phyloP scores from a whole-genome alignment of 208 protist genomes.

The Crithidia fasciculata region DNA sequence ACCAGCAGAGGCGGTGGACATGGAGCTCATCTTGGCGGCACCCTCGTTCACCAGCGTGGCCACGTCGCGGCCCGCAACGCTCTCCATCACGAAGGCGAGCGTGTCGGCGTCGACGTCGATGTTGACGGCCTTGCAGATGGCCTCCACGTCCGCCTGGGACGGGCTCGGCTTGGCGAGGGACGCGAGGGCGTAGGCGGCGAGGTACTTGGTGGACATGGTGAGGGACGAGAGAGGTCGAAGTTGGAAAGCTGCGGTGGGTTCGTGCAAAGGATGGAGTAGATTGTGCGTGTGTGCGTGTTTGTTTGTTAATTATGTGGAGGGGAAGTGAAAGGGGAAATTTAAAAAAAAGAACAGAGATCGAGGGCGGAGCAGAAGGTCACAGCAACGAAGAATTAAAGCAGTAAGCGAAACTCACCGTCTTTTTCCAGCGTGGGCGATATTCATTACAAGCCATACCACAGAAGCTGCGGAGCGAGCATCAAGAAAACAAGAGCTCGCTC shows the following conservation, averaged over 20 bases:
- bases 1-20: conserved; percentile 45
- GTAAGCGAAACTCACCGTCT: too few relatives aligned
- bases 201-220: conserved; percentile 90
- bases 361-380: too few relatives aligned
- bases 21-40: conserved; percentile 78
- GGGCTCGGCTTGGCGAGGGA: conserved; percentile 81
- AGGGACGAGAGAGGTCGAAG: conserved; percentile 9
- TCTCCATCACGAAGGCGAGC: conserved; percentile 86
- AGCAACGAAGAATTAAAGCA: too few relatives aligned
- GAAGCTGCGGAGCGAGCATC: too few relatives aligned
- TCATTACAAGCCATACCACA: too few relatives aligned
- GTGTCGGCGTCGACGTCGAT: conserved; percentile 71
- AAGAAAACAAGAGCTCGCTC: too few relatives aligned
- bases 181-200: conserved; percentile 92
- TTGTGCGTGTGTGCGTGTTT: not conserved
- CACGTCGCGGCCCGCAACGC: conserved; percentile 77
- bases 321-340: too few relatives aligned
- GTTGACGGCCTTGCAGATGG: conserved; percentile 84
- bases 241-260: not conserved
- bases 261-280: too few relatives aligned
- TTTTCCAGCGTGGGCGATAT: too few relatives aligned
- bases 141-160: conserved; percentile 79
- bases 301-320: too few relatives aligned
- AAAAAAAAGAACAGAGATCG: too few relatives aligned
- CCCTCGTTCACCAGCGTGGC: conserved; percentile 80